Conservation (phyloP, 352 stramenopile genomes). For the Ophiocytium majus region DNA sequence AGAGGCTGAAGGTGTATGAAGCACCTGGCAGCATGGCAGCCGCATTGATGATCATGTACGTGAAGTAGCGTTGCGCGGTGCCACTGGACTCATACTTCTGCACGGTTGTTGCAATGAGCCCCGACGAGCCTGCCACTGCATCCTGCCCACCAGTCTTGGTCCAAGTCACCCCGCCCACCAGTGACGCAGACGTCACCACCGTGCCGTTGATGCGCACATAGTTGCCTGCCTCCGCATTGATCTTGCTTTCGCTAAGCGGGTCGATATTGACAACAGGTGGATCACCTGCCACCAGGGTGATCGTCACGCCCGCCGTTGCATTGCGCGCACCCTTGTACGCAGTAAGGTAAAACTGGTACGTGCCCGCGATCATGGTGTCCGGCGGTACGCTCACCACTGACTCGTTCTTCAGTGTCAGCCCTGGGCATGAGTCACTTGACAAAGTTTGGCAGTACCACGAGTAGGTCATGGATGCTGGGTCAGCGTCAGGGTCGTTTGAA, state of each 20-base stretch:
- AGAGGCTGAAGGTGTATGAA: not conserved
- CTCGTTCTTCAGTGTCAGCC: not conserved
- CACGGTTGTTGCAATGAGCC: not conserved
- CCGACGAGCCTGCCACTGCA: too few species aligned
- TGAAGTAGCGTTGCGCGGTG: not conserved
- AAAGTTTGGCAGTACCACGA: not conserved
- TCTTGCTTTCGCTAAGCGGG: not conserved
- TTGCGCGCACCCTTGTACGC: not conserved
- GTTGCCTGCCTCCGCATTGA: not conserved
- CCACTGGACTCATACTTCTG: not conserved
- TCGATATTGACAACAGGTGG: not conserved
- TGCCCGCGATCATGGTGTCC: not conserved
- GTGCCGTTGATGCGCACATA: not conserved
- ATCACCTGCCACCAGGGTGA: not conserved
- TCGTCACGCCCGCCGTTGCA: not conserved
- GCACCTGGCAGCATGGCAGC: not conserved
- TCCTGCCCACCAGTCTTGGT: too few species aligned
- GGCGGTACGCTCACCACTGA: not conserved
- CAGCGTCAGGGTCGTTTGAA: not conserved
- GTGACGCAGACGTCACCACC: too few species aligned
- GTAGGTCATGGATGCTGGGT: not conserved
- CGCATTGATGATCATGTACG: not conserved
- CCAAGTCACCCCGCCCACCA: too few species aligned
- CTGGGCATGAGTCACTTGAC: not conserved
- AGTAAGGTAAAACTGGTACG: not conserved